Evolutionary conservation across 1,284 basidiomycete species (phyloP), one percentile per base, ranked within the genome.

Genomic region (Ustilago sp.): DNA sequence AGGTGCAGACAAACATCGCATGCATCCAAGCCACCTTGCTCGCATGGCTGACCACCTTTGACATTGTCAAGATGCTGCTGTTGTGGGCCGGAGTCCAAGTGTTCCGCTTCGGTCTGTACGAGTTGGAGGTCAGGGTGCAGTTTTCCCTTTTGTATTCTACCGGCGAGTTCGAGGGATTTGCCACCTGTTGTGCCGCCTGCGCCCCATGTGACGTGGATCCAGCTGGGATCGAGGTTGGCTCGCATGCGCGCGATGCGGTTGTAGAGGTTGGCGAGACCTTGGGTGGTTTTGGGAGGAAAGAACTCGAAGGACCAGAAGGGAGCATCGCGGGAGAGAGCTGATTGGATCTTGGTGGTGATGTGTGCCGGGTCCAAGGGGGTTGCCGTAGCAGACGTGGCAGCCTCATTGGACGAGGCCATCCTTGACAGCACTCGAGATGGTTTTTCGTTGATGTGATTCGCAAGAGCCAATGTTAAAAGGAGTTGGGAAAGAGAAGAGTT

Each of bases 131-230:
- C 59, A 0, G 78, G 75, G 43, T 83, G 78, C 6, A 83, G 61
- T 4, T 70, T 57, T 39, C 84, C 84, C 41, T 70, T 78, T 48
- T 85, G 82, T 43, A 85, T 79, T 8, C 83, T 77, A 12, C 66
- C 79, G 3, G 86, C 86, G 12, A 99, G 90, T 80, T 96, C 94
- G 56, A 99, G 88, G 82, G 91, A 94, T 55, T 93, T 90, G 38
- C 95, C 93, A 73, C 91, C 93, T 0, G 97, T 99, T 8, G 92
- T 91, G 0, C 97, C 95, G n/a, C 95, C 94, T 0, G 95, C 94
- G 56, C 95, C 95, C 95, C 95, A 98, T 80, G 95, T 98, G 41
- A 98, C 90, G 80, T 92, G 94, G 36, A 82, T 76, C 84, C 84
- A 86, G 34, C 68, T 73, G 0, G 84, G 84, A 5, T 69, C 57